These are phyloP conservation scores for Yamadazyma dendronema DNA, from an alignment of 1,139 yeast species.

Conservation along the genomic window DNA sequence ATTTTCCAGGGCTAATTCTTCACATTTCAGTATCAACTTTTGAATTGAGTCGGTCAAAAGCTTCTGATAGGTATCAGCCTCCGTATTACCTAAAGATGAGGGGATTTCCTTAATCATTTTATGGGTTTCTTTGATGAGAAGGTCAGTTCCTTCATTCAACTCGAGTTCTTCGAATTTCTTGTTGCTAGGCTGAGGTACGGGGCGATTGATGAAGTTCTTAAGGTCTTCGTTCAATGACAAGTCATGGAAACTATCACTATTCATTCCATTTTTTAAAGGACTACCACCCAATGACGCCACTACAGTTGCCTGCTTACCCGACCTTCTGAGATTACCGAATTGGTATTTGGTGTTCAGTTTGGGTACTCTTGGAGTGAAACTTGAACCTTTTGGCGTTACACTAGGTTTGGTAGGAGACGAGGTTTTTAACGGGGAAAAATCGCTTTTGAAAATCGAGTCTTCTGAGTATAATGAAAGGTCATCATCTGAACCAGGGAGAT, in stretches of 20 bases:
- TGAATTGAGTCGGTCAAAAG: slow-evolving; percentile 20
- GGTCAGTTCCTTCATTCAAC: slow-evolving; percentile 21
- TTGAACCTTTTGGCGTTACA: slow-evolving; percentile 8
- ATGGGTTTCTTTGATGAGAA: slow-evolving; percentile 31
- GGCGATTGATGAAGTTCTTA: slow-evolving; percentile 5
- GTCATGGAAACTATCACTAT: slow-evolving; percentile 6
- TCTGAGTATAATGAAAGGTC: slow-evolving; percentile 17
- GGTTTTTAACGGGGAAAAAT: slow-evolving; percentile 9
- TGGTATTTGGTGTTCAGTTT: background rate
- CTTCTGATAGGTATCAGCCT: slow-evolving; percentile 22
- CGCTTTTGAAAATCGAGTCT: slow-evolving; percentile 15
- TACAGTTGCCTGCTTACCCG: background rate
- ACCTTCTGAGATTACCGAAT: background rate
- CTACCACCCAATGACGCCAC: slow-evolving; percentile 2
- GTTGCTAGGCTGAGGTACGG: background rate
- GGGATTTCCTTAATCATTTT: slow-evolving; percentile 26
- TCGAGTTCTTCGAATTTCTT: background rate
- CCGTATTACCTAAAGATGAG: slow-evolving; percentile 20
- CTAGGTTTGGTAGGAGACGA: slow-evolving; percentile 7
- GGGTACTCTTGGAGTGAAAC: slow-evolving; percentile 9
- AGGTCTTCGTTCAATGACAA: slow-evolving; percentile 8
- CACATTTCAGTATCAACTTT: slow-evolving; percentile 12
- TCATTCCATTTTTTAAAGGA: slow-evolving; percentile 3
- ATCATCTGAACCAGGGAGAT: slow-evolving; percentile 5
- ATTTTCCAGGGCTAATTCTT: slow-evolving; percentile 8